Evolutionary conservation across 176 grass and related monocot genomes (phyloP), one percentile per base, ranked within the genome.

Genomic region (Microstegium vimineum): DNA sequence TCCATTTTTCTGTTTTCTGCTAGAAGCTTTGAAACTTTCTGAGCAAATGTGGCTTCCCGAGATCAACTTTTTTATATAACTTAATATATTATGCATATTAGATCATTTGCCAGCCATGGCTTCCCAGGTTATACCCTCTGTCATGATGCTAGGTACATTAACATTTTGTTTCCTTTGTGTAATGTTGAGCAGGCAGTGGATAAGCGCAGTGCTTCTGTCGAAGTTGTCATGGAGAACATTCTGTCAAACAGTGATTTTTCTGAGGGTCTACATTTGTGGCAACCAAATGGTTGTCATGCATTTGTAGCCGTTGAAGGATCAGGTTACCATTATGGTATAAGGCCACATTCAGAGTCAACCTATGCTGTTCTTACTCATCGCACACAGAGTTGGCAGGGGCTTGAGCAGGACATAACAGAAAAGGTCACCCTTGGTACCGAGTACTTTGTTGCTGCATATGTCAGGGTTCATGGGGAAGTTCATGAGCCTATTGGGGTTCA

Each of bases 171-270:
- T 79, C 20, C 1, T n/a, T n/a, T 73, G 9, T 76, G 7, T 36
- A 69, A 62, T 85, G 26, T 78, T 80, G 62, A 90, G 20, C 90
- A 95, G 90, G 75, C 25, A 86, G 60, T 23, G 37, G 85, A 87
- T 65, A 51, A 68, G n/a, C 42, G 6, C 36, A 7, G 33, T 28
- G 56, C 57, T 62, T 82, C 82, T 60, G 72, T 81, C 34, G 34
- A 85, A 75, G 66, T 63, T 82, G 69, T 64, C 28, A 95, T 89
- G 90, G 93, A 95, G 74, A 99, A 90, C 69, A 85, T 98, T 37
- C 20, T 99, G 33, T 81, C 83, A 40, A 99, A 95, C 85, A 84
- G 83, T 81, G 96, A 93, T 63, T 99, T 99, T 79, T 95, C 93
- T 52, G 76, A 95, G 75, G 91, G 89, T 52, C 60, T 99, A 42